Percentiles rank a stretch among this genome's conserved stretches.
phyloP scores from a whole-genome alignment of 768 basidiomycete genomes.

The Serendipita sp. region DNA sequence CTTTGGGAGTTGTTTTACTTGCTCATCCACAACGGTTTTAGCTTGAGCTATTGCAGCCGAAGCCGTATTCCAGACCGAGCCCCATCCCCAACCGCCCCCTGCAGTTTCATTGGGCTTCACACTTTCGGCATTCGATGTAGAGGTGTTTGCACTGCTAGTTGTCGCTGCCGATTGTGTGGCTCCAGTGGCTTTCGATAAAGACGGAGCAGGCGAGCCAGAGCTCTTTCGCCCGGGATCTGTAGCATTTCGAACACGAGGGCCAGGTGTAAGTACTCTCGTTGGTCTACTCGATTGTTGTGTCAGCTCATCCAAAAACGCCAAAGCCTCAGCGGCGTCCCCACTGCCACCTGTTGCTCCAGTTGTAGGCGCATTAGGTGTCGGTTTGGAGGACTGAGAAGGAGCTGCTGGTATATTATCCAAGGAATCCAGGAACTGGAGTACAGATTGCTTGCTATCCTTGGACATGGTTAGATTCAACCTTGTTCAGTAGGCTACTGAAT shows the following conservation, averaged over 20 bases:
- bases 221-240: constrained; percentile 10
- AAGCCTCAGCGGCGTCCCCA: constrained; percentile 64
- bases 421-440: not conserved
- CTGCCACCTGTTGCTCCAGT: constrained; percentile 21
- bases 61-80: constrained; percentile 71
- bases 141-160: constrained; percentile 10
- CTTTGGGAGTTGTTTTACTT: constrained; percentile 45
- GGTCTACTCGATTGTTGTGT: constrained; percentile 54
- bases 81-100: constrained; percentile 58
- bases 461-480: not conserved
- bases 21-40: constrained; percentile 75
- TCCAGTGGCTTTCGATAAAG: constrained; percentile 16
- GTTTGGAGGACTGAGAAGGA: not conserved
- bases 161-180: constrained; percentile 9
- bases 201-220: constrained; percentile 17
- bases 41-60: constrained; percentile 79
- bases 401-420: not conserved
- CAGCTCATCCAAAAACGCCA: constrained; percentile 89
- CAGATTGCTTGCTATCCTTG: not conserved
- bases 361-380: not conserved
- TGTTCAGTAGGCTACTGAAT: no score
- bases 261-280: constrained; percentile 27
- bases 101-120: constrained; percentile 15
- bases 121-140: constrained; percentile 12
- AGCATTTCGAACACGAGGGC: constrained; percentile 32